Percentiles rank a stretch among this genome's conserved stretches.
phyloP scores from a whole-genome alignment of 2,329 filamentous ascomycete species.

The Pestalotiopsis sp. region DNA sequence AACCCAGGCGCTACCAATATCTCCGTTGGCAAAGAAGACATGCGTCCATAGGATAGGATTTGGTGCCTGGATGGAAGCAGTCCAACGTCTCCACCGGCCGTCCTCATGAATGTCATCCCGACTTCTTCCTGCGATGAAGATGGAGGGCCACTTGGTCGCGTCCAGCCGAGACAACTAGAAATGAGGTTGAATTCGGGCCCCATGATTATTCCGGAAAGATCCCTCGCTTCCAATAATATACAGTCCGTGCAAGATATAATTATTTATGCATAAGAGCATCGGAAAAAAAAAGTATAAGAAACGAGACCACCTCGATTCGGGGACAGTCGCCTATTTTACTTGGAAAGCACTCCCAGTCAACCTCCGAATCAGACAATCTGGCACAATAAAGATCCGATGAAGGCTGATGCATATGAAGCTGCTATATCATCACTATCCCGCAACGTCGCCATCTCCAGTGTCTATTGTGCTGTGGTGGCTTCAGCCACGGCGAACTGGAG shows the following conservation, averaged over 20 bases:
- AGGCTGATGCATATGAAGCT: no score
- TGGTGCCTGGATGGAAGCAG: conserved; percentile 42
- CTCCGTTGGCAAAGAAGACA: conserved; percentile 54
- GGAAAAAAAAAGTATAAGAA: no score
- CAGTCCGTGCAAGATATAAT: neutral
- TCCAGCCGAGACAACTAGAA: conserved; percentile 33
- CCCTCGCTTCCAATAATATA: neutral
- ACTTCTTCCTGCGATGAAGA: conserved; percentile 38
- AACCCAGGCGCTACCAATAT: conserved; percentile 53
- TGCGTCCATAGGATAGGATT: conserved; percentile 27
- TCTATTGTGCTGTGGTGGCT: no score
- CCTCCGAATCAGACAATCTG: no score
- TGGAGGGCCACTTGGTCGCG: conserved; percentile 22
- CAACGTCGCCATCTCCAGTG: no score
- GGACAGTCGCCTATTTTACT: no score
- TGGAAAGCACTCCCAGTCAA: no score
- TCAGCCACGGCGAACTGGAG: no score
- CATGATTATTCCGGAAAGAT: neutral
- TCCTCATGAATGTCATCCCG: conserved; percentile 42
- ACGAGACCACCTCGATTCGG: no score
- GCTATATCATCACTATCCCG: no score
- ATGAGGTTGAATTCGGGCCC: conserved; percentile 28
- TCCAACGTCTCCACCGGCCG: conserved; percentile 47
- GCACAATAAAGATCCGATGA: no score
- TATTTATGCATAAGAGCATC: no score